Evolutionary conservation across 176 grass and related monocot species (phyloP), one percentile per base, ranked within the genome.

Genomic region (Pontederia crassipes): DNA sequence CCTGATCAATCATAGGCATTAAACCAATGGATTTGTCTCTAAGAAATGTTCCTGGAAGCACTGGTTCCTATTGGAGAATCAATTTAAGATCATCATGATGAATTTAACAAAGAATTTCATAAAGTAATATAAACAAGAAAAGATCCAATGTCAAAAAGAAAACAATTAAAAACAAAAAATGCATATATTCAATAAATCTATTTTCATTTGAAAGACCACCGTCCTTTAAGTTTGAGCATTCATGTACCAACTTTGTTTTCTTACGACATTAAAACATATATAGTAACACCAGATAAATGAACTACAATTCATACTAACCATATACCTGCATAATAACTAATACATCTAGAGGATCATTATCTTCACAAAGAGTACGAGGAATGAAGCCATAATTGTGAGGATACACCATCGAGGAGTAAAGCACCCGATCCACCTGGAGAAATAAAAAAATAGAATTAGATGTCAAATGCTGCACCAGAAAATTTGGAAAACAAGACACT

Each of bases 1-100:
- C 89, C 81, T 97, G 93, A 80, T 97, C 93, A 55, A 98, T 98
- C 93, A 98, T 98, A 72, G 93, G 93, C 93, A 98, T 98, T 35
- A 92, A 64, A 46, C 87, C 93, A 6, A 98, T 92, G 49, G 93
- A 87, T 64, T 92, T 92, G 11, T 87, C 93, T 24, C 93, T 74
- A 27, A 98, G 84, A 55, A 98, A 98, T 64, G 87, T 85, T 10
- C 93, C 93, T 62, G 93, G 93, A 4, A 92, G 72, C 57, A 98
- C 93, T 17, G 93, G 87, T 71, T 98, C 93, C 93, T 97, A 76
- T 54, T 68, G 32, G 32, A 40, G 32, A 40, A 40, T 4, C 1
- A 55, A 64, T 45, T 40, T 51, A 55, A 17, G 2, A 55, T 55
- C 27, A 47, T 2, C 46, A 49, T 17, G 12, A 50, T 59, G 13